Evolutionary conservation across 306 rosid species (phyloP).

Genomic region (Carpinus fangiana): DNA sequence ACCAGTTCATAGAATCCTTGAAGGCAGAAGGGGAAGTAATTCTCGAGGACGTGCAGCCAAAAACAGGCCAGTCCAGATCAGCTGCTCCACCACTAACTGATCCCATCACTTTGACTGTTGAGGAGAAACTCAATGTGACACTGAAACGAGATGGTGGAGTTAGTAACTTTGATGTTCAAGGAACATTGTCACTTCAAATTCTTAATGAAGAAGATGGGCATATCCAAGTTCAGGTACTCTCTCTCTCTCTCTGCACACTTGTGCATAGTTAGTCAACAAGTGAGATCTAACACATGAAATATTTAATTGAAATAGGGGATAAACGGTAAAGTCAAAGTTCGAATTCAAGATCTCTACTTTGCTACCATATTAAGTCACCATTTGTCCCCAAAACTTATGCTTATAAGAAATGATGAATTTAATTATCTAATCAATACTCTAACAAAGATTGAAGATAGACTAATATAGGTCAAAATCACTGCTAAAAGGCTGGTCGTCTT

Average conservation of each 20-base stretch:
- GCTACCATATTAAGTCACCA: no score
- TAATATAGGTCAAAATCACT: no score
- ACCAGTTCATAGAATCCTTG: slow-evolving; percentile 87
- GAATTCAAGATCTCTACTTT: no score
- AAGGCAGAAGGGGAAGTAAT: slow-evolving; percentile 98
- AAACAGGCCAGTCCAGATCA: slow-evolving; percentile 57
- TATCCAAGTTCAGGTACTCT: slow-evolving; percentile 85
- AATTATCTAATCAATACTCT: no score
- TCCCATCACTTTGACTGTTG: slow-evolving; percentile 86
- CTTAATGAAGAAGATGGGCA: slow-evolving; percentile 80
- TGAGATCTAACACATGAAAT: no score
- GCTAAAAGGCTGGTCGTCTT: no score
- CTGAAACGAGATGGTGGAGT: slow-evolving; percentile 97
- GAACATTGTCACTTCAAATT: slow-evolving; percentile 85
- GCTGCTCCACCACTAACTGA: slow-evolving; percentile 79
- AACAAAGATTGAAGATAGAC: no score
- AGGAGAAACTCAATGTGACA: slow-evolving; percentile 85
- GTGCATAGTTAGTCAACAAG: slow-evolving; percentile 1
- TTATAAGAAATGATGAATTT: no score
- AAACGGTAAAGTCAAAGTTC: no score
- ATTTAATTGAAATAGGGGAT: no score
- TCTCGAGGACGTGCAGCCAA: slow-evolving; percentile 87
- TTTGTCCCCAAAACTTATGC: no score
- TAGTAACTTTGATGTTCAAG: slow-evolving; percentile 91
- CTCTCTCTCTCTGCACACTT: background rate